Evolutionary conservation across 495 filamentous ascomycete species (phyloP).

Genomic region (Talaromyces adpressus): DNA sequence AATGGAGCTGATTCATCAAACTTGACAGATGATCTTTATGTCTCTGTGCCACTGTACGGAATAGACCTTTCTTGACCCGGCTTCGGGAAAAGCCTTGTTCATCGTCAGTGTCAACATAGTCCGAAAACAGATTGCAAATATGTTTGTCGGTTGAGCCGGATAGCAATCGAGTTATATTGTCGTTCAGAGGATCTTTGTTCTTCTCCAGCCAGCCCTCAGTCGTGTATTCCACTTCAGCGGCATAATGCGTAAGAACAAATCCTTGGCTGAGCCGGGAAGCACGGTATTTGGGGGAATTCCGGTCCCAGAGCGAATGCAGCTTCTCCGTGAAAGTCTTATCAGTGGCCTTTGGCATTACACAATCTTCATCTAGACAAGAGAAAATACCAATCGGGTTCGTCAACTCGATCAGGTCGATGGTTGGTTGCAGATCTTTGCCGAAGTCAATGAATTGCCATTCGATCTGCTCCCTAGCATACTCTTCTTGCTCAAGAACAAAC

Average conservation of each 20-base stretch:
- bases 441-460: conserved; percentile 99
- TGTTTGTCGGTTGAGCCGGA: conserved; percentile 76
- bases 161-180: conserved; percentile 87
- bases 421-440: conserved; percentile 93
- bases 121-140: conserved; percentile 76
- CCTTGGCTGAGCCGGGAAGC: conserved; percentile 82
- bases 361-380: conserved; percentile 96
- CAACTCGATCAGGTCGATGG: conserved; percentile 94
- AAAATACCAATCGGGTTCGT: conserved; percentile 98
- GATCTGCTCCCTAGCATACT: conserved; percentile 96
- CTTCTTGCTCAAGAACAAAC: conserved; percentile 98
- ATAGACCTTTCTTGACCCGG: conserved; percentile 94
- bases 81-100: conserved; percentile 57
- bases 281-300: conserved; percentile 89
- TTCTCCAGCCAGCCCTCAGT: conserved; percentile 97
- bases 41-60: conserved; percentile 92
- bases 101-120: conserved; percentile 73
- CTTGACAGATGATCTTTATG: conserved; percentile 96
- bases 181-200: conserved; percentile 97
- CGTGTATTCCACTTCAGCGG: conserved; percentile 93
- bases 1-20: conserved; percentile 91
- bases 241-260: conserved; percentile 98
- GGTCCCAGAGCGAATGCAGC: conserved; percentile 91
- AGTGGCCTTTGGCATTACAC: conserved; percentile 97
- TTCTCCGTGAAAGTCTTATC: conserved; percentile 98